Evolutionary conservation across 2,329 filamentous ascomycete genomes (phyloP), one percentile per base, ranked within the genome.

Genomic region (Fusarium dimerum): DNA sequence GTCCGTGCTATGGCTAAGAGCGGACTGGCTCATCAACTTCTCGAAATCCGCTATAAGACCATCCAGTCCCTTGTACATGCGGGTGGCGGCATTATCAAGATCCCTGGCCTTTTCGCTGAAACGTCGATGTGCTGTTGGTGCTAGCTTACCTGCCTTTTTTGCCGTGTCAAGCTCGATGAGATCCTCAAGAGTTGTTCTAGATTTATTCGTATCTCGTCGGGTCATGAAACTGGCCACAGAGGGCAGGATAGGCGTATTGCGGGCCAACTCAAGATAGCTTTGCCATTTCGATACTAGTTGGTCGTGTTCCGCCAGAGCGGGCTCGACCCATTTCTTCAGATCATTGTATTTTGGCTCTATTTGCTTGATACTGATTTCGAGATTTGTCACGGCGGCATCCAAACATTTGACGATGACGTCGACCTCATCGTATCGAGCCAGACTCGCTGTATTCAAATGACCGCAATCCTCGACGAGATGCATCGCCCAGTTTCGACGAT

Each of bases 311-410:
- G 82, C 79, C 55, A 89, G 77, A 9, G 88, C 79, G 11, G 84
- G 83, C 15, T 81, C 79, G 11, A 85, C 81, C 88, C 89, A 92
- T 60, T 83, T 82, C 71, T 85, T 86, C 29, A 89, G 73, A 51
- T 89, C 85, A n/a, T 76, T 74, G 64, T 88, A 87, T 67, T 89
- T 91, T 52, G 85, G 82, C 64, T 92, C 86, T 56, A 91, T 78
- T 41, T 80, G 81, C 59, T 84, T 86, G 49, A 92, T 81, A 67
- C 90, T 89, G 16, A 85, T 82, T 64, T 92, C 86, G 50, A 93
- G 80, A 64, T 97, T 99, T 57, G 88, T 86, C 18, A 96, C 85
- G 7, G 93, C 94, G 26, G 94, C 90, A 57, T 90, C 86, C 45
- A 95, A 81, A 52, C 89, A 92, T 55, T 87, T 85, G 66, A 90